Conservation (phyloP, 371 early-diverging fungal species). For the Syncephalis fuscata region DNA sequence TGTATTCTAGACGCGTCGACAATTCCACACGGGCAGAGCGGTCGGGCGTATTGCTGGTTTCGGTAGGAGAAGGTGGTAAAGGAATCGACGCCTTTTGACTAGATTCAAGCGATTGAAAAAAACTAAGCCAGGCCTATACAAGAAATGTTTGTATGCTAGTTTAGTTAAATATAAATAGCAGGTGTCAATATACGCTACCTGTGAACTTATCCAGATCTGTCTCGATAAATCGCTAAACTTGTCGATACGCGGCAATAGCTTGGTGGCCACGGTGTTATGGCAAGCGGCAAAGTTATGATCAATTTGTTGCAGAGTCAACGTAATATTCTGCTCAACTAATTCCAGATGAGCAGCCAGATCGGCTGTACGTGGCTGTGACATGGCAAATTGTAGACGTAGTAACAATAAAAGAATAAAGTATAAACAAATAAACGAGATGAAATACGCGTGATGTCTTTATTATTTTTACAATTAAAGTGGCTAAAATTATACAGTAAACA, state of each 20-base stretch:
- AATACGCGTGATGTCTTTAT: no score
- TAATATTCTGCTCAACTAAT: conserved; percentile 28
- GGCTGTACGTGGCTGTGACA: neutral
- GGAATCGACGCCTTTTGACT: no score
- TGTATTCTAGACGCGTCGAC: no score
- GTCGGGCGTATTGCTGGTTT: no score
- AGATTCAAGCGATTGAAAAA: neutral
- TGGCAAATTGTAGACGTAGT: no score
- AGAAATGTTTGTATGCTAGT: neutral
- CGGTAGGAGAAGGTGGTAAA: no score
- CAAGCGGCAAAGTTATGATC: conserved; percentile 30
- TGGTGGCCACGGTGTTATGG: conserved; percentile 17
- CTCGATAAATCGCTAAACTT: conserved; percentile 14
- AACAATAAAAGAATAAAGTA: no score
- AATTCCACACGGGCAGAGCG: no score
- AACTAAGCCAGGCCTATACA: neutral
- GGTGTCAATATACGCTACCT: conserved; percentile 10
- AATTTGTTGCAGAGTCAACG: conserved; percentile 24
- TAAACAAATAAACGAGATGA: no score
- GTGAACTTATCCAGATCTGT: conserved; percentile 16
- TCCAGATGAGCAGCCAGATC: conserved; percentile 16
- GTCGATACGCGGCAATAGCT: conserved; percentile 19
- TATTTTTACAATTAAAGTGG: no score
- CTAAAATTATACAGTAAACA: no score
- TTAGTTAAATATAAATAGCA: neutral